These are phyloP conservation scores for Aspergillus puulaauensis DNA, from an alignment of 2,329 filamentous ascomycete genomes.

Conservation along the genomic window DNA sequence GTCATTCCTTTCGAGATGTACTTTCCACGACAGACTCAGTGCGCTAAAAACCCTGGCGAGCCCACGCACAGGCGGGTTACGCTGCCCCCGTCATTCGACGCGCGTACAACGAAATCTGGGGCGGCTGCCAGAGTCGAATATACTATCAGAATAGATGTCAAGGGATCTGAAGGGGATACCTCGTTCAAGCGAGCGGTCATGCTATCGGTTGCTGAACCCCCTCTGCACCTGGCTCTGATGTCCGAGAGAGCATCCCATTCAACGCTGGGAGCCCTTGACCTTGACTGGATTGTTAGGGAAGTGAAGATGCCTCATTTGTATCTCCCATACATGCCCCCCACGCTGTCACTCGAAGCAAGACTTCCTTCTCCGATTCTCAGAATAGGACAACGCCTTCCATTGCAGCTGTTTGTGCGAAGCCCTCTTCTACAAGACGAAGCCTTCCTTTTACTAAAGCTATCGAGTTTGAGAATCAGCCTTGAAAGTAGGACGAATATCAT, in stretches of 20 bases:
- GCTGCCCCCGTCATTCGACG: conserved; percentile 3
- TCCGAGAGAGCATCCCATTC: too few relatives aligned
- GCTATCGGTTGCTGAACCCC: too few relatives aligned
- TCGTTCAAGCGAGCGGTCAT: background rate
- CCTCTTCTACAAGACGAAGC: background rate
- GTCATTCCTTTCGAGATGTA: background rate
- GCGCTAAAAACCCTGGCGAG: background rate
- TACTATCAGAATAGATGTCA: background rate
- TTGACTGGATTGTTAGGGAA: background rate
- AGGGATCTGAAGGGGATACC: background rate
- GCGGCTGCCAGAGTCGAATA: background rate
- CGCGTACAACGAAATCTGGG: background rate
- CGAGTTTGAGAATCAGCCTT: background rate
- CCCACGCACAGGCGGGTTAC: too few relatives aligned
- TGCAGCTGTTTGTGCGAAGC: background rate
- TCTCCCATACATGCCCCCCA: background rate
- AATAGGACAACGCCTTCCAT: background rate
- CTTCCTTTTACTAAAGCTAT: background rate
- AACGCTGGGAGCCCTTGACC: background rate
- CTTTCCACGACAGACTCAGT: background rate
- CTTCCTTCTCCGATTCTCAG: background rate
- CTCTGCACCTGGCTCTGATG: too few relatives aligned
- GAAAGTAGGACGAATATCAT: background rate
- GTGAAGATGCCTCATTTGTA: background rate
- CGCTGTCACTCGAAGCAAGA: background rate